Base-by-base conservation (phyloP, 1,284 basidiomycete genomes). In the Tremellales sp. region DNA sequence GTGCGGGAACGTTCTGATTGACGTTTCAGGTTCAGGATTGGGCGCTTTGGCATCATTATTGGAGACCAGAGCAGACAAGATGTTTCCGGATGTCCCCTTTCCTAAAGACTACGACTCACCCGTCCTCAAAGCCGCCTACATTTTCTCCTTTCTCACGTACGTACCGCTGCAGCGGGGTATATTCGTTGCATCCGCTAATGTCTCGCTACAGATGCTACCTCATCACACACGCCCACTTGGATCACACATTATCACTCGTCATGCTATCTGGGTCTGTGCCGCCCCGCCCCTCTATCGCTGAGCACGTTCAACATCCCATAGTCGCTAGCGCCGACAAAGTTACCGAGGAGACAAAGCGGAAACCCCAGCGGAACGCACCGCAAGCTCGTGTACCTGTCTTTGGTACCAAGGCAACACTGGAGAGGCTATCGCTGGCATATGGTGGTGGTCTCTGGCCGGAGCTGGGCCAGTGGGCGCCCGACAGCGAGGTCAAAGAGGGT, bases 191-290 rank as follows among this genome's bases (percentile, higher is more conserved):
- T n/a, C n/a, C n/a, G n/a, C n/a, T 26, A n/a, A 36, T 13, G 8
- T 8, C 46, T 53, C 41, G 55, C 7, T 17, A n/a, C 49, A 74
- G 72, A 26, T 72, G 67, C 46, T 73, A 73, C 53, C 62, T 75
- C 44, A 61, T 75, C 44, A 73, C 72, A 2, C 73, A 75, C 43
- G 70, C 73, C 1, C 73, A 75, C 51, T 53, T 75, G 31, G 73
- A 75, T 45, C 73, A 75, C 47, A 61, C 54, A 19, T 52, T 60
- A 17, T 69, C 70, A 1, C 59, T 75, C 35, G 68, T 73, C 55
- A 54, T 75, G 48, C 55, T 70, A 3, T 69, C 72, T 7, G 73
- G 72, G 3, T 73, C 70, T 3, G 53, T 68, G 3, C 70, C 70
- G 2, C 58, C 61, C 1, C 53, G 22, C 42, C 37, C 41, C 44